Base-by-base conservation (phyloP, 2,329 filamentous ascomycete genomes). In the Pestalotiopsis sp. region DNA sequence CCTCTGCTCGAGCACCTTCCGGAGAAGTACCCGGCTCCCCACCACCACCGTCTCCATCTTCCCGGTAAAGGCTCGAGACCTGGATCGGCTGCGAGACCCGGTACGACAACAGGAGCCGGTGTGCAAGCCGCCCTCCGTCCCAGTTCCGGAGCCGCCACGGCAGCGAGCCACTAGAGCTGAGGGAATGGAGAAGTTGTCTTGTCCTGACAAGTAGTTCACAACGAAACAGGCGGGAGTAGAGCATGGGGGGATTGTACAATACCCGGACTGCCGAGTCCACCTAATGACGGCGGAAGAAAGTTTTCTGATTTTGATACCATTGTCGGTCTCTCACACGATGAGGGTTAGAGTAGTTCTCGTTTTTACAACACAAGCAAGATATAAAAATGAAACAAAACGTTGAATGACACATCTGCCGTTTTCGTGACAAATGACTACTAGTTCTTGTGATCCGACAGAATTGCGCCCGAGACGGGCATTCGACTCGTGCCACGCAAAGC, bases 1-100 rank as follows among this genome's bases (percentile, higher is more conserved):
- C 96, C 96, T 13, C 83, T 87, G 31, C 84, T 98, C 57, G 70
- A 74, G 41, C 78, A 77, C 25, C 73, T 75, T 45, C 38, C 72
- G 27, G 76, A 75, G 4, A 78, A 76, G 71, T 78, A 72, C 41
- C 69, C 72, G 3, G 76, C 77, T 63, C 68, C 68, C 56, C 71
- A 71, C 36, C 68, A 75, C 23, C 72, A 71, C 52, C 69, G 70
- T 20, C 73, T 75, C 58, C 73, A 75, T 41, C 73, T 76, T 58
- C 73, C 59, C 4, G 59, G 59, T 39, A 27, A 36, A 36, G 59
- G 59, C 36, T 62, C 59, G 20, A 62, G 59, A 39, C 59, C 59
- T 3, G 59, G 59, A 36, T 38, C 59, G 14, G 27, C 25, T 27
- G 59, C 59, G n/a, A 41, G 59, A 39, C 27, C 59, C n/a, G 31